Conservation (phyloP, 2,329 filamentous ascomycete species). For the Trichoderma sp. region DNA sequence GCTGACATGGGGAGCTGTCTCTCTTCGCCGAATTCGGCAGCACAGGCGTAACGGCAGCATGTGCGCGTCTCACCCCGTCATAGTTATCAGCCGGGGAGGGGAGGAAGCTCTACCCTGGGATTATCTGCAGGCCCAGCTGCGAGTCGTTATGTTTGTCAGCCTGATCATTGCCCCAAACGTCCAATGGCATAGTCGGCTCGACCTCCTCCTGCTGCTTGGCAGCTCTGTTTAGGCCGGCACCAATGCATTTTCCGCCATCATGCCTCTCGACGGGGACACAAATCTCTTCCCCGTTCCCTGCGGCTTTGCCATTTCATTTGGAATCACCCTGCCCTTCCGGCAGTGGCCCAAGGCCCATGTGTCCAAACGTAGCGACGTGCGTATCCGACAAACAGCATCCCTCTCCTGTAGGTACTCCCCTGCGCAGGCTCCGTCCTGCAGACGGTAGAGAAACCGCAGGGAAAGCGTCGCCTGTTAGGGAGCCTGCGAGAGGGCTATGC, state of each 20-base stretch:
- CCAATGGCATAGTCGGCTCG: conserved; percentile 12
- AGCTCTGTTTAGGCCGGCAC: conserved; percentile 9
- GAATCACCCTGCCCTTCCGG: conserved; percentile 6
- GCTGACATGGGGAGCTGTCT: conserved; percentile 22
- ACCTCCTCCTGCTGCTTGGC: conserved; percentile 5
- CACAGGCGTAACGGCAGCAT: conserved; percentile 14
- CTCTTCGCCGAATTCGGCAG: conserved; percentile 25
- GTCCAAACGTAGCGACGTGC: neutral
- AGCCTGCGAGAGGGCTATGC: neutral
- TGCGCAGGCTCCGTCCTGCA: no score
- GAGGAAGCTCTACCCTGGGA: conserved; percentile 1
- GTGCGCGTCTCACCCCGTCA: conserved; percentile 17
- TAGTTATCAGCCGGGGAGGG: conserved; percentile 11
- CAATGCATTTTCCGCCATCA: neutral
- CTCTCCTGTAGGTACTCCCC: neutral
- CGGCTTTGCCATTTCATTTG: neutral
- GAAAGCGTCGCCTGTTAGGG: neutral
- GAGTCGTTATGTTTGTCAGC: conserved; percentile 14
- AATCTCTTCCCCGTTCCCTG: neutral
- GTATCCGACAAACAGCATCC: neutral
- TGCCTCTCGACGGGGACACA: neutral
- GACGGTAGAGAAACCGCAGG: neutral
- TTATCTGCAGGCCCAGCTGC: conserved; percentile 13
- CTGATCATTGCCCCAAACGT: conserved; percentile 4
- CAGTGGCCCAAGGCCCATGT: neutral